Percentiles rank a stretch among this genome's conserved stretches.
These are phyloP conservation scores for Sphaerulina populicola DNA, from an alignment of 2,329 filamentous ascomycete genomes.

Conservation along the genomic window DNA sequence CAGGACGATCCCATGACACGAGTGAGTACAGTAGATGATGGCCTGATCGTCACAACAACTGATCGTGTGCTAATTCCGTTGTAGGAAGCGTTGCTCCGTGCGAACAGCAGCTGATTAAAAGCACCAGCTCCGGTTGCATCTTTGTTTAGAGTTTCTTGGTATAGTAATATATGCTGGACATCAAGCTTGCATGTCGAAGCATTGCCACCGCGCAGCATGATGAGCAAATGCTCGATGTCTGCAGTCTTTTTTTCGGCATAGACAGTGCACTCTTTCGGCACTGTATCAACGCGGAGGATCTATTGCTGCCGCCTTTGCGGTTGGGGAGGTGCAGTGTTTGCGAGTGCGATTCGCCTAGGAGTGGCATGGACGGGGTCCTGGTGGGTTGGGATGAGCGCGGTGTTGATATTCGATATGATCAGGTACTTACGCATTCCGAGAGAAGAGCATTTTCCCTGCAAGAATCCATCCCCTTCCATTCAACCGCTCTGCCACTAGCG, in stretches of 20 bases:
- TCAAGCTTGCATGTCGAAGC: not conserved
- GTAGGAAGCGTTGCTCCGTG: constrained; percentile 26
- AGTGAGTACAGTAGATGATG: constrained; percentile 41
- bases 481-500: not conserved
- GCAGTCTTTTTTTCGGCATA: not conserved
- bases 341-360: not conserved
- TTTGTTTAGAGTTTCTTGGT: not conserved
- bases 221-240: not conserved
- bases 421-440: not conserved
- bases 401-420: not conserved
- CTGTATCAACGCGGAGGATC: not conserved
- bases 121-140: constrained; percentile 2
- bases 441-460: not conserved
- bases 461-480: not conserved
- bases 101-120: constrained; percentile 25
- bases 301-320: not conserved
- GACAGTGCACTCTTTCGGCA: not conserved
- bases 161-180: not conserved
- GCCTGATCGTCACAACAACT: not conserved
- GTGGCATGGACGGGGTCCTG: not conserved
- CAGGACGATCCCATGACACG: constrained; percentile 53
- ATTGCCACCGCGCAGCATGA: not conserved
- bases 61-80: not conserved
- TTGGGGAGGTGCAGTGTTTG: not conserved
- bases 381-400: not conserved